Evolutionary conservation across 2,329 filamentous ascomycete species (phyloP).

Genomic region (Camptophora hylomeconis): DNA sequence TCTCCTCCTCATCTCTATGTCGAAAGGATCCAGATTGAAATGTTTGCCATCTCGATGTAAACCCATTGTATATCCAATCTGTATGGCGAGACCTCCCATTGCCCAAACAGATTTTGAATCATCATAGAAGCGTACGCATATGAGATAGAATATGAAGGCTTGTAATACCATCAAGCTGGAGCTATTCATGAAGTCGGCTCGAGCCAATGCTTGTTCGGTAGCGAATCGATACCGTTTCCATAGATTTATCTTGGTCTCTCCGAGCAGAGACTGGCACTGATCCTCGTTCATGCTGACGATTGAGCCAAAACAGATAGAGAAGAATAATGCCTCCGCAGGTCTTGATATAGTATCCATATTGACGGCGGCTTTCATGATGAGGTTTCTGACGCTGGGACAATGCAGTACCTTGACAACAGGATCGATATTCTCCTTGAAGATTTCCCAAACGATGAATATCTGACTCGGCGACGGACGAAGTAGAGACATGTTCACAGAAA

Average conservation of each 20-base stretch:
- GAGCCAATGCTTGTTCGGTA: slow-evolving; percentile 49
- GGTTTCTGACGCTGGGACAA: slow-evolving; percentile 38
- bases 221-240: slow-evolving; percentile 48
- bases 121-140: slow-evolving; percentile 36
- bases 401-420: slow-evolving; percentile 49
- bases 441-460: slow-evolving; percentile 41
- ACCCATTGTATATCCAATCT: slow-evolving; percentile 24
- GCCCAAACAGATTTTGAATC: slow-evolving; percentile 32
- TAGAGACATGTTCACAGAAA: slow-evolving; percentile 40
- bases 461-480: slow-evolving; percentile 42
- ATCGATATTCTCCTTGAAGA: slow-evolving; percentile 49
- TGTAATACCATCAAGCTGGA: slow-evolving; percentile 50
- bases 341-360: slow-evolving; percentile 37
- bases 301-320: slow-evolving; percentile 47
- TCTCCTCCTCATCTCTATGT: slow-evolving; percentile 26
- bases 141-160: slow-evolving; percentile 49
- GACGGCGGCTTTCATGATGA: slow-evolving; percentile 37
- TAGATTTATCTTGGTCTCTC: slow-evolving; percentile 37
- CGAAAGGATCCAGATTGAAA: slow-evolving; percentile 41
- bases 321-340: slow-evolving; percentile 43
- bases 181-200: slow-evolving; percentile 49
- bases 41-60: slow-evolving; percentile 35
- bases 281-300: slow-evolving; percentile 36
- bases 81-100: slow-evolving; percentile 28
- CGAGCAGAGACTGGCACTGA: slow-evolving; percentile 37